Conservation (phyloP, 2,329 filamentous ascomycete genomes). For the Trichoderma sp. region DNA sequence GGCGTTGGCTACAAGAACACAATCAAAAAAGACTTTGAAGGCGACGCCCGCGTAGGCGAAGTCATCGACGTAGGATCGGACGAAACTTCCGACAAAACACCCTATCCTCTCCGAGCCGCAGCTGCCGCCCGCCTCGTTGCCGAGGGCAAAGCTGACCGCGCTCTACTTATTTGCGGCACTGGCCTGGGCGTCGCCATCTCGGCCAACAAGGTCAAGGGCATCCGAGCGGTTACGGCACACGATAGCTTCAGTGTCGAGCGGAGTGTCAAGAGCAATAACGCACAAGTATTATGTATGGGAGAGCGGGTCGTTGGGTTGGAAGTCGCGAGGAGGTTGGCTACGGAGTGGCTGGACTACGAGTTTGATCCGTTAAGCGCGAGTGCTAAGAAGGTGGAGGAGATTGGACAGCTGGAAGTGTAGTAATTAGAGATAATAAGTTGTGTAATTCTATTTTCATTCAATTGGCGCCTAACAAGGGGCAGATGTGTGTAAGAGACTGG, state of each 20-base stretch:
- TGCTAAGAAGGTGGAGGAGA: constrained; percentile 48
- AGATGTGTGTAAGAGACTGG: neutral
- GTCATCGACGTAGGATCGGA: constrained; percentile 76
- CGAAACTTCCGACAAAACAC: constrained; percentile 68
- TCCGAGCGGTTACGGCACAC: constrained; percentile 86
- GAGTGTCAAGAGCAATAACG: constrained; percentile 79
- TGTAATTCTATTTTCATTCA: neutral
- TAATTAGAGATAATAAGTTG: neutral
- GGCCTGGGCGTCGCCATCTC: constrained; percentile 83
- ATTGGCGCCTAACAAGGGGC: neutral
- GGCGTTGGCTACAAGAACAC: constrained; percentile 77
- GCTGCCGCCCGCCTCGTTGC: constrained; percentile 66
- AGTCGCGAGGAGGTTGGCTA: constrained; percentile 72
- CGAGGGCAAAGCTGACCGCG: constrained; percentile 69
- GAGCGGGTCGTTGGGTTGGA: constrained; percentile 82
- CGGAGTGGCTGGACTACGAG: constrained; percentile 81
- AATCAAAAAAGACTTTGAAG: constrained; percentile 71
- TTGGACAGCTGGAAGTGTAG: constrained; percentile 40
- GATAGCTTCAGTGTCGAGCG: constrained; percentile 83
- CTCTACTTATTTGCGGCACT: constrained; percentile 81
- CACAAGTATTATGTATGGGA: constrained; percentile 84
- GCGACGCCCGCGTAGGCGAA: constrained; percentile 64
- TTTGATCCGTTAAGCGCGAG: constrained; percentile 64
- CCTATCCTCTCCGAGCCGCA: constrained; percentile 78
- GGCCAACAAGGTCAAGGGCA: constrained; percentile 85